Conservation (phyloP, 305 asterid genomes). For the Fraxinus sp. region DNA sequence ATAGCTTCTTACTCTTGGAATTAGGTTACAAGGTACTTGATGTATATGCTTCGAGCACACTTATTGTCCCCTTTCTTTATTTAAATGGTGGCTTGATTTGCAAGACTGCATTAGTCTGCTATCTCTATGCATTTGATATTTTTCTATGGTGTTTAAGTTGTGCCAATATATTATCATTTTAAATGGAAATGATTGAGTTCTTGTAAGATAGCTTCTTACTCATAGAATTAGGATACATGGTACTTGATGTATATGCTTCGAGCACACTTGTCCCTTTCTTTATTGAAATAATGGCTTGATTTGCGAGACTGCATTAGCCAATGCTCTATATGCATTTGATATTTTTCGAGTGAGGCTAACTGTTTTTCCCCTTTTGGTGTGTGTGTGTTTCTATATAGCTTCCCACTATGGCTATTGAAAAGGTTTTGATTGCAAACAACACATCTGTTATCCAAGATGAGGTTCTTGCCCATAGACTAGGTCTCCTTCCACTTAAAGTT, state of each 20-base stretch:
- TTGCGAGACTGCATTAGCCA: neutral
- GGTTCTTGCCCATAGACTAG: constrained; percentile 89
- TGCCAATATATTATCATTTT: neutral
- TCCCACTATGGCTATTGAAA: constrained; percentile 95
- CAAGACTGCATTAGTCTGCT: neutral
- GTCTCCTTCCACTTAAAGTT: constrained; percentile 79
- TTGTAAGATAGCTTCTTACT: neutral
- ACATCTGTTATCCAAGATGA: constrained; percentile 93
- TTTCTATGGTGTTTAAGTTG: neutral
- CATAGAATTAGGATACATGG: neutral
- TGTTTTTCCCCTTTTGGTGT: neutral
- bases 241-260: neutral
- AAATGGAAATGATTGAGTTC: neutral
- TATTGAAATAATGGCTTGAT: neutral
- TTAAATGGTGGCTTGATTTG: neutral
- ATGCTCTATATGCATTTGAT: neutral
- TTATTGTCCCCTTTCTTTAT: neutral
- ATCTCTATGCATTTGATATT: neutral
- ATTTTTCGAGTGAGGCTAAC: neutral
- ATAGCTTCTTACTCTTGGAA: neutral
- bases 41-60: neutral
- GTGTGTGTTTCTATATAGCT: constrained; percentile 37
- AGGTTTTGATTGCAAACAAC: constrained; percentile 83
- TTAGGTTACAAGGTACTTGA: neutral
- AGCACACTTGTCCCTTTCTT: neutral